phyloP scores from a whole-genome alignment of 1,284 basidiomycete genomes.

The Phenoliferia sp. region DNA sequence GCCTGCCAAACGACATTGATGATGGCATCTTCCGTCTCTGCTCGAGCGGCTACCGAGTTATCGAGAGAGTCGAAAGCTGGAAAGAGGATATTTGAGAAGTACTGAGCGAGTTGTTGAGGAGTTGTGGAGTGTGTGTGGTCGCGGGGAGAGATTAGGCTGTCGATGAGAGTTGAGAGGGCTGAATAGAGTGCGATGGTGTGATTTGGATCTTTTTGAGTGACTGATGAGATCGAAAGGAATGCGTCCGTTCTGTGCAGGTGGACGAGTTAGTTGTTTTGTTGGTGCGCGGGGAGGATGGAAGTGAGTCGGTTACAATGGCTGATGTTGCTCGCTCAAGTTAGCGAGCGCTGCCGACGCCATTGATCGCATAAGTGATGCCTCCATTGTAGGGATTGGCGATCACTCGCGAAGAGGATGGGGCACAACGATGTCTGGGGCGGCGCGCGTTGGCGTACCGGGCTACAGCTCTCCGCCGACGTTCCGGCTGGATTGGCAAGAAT shows the following conservation, averaged over 20 bases:
- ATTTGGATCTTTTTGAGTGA: no score
- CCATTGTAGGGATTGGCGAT: no score
- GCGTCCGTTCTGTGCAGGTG: neutral
- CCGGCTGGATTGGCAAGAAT: no score
- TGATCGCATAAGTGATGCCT: no score
- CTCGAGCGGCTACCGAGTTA: neutral
- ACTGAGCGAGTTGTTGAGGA: neutral
- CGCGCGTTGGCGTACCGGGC: no score
- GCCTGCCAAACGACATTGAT: conserved; percentile 73
- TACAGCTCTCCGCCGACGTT: no score
- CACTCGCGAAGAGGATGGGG: no score
- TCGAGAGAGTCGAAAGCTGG: neutral
- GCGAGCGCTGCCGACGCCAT: no score
- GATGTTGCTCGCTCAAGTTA: no score
- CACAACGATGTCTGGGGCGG: no score
- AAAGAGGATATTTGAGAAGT: neutral
- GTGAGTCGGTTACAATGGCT: no score
- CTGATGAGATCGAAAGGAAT: neutral
- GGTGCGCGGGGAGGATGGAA: neutral
- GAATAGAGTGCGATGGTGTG: neutral
- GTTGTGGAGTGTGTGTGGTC: neutral
- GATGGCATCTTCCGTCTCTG: conserved; percentile 56
- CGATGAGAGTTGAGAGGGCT: neutral
- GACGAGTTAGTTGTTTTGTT: neutral
- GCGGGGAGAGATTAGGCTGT: neutral